A percentile compares a stretch with the other conserved stretches of the same genome.
Conservation (phyloP, 495 filamentous ascomycete genomes). For the Penicillium chermesinum region DNA sequence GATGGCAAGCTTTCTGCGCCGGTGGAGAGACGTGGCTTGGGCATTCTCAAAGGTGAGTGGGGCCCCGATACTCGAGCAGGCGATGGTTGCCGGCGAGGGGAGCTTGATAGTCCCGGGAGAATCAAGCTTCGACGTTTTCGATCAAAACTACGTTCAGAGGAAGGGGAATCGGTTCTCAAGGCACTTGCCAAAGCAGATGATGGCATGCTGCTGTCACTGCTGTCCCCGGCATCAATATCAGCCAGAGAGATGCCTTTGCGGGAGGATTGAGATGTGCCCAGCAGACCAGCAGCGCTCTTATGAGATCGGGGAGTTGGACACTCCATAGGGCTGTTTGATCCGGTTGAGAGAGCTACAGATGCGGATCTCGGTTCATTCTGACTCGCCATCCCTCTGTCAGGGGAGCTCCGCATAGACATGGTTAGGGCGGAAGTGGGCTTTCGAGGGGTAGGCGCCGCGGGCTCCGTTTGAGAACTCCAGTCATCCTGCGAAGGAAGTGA, state of each 20-base stretch:
- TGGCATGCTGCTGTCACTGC: slow-evolving; percentile 88
- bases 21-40: slow-evolving; percentile 75
- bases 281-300: slow-evolving; percentile 57
- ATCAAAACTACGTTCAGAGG: slow-evolving; percentile 78
- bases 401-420: slow-evolving; percentile 40
- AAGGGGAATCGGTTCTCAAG: slow-evolving; percentile 79
- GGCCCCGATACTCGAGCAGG: slow-evolving; percentile 70
- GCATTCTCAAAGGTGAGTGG: slow-evolving; percentile 80
- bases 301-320: slow-evolving; percentile 88
- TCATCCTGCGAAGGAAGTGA: slow-evolving; percentile 2
- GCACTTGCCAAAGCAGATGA: slow-evolving; percentile 67
- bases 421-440: slow-evolving; percentile 36
- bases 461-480: slow-evolving; percentile 12
- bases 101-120: slow-evolving; percentile 63
- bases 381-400: slow-evolving; percentile 26
- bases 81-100: slow-evolving; percentile 79
- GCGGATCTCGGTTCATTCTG: slow-evolving; percentile 47
- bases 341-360: slow-evolving; percentile 60
- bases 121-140: slow-evolving; percentile 80
- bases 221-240: slow-evolving; percentile 70
- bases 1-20: slow-evolving; percentile 72
- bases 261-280: slow-evolving; percentile 56
- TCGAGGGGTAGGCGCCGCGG: slow-evolving; percentile 18
- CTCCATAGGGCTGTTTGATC: slow-evolving; percentile 87
- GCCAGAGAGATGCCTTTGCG: slow-evolving; percentile 67